These are phyloP conservation scores for Pseudonitzschia multiseries DNA, from an alignment of 108 stramenopile genomes.

Conservation along the genomic window DNA sequence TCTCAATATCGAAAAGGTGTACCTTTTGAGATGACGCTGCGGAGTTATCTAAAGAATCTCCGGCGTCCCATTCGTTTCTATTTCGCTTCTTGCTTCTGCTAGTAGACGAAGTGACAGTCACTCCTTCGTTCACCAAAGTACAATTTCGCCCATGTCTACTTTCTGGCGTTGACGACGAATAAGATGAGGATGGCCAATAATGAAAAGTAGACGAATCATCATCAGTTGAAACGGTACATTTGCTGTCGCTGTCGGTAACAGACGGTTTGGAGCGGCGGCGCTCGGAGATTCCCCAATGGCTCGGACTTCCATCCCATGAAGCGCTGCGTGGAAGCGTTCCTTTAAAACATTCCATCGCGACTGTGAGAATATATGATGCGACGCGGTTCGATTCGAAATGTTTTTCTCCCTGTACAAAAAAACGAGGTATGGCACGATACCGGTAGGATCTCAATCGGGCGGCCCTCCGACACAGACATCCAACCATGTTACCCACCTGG, in stretches of 20 bases:
- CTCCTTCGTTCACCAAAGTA: not conserved
- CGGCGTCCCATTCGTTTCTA: not conserved
- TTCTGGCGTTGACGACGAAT: not conserved
- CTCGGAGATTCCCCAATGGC: not conserved
- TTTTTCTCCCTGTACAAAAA: no score
- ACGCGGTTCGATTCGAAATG: no score
- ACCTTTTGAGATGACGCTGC: not conserved
- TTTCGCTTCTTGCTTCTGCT: not conserved
- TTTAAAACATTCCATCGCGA: not conserved
- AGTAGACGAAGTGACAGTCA: not conserved
- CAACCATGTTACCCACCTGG: no score
- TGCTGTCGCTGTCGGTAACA: not conserved
- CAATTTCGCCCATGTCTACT: not conserved
- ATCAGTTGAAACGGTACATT: not conserved
- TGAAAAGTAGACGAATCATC: not conserved
- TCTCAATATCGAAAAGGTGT: not conserved
- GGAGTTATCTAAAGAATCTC: not conserved
- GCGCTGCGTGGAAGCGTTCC: not conserved
- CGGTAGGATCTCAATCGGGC: no score
- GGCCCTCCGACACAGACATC: no score
- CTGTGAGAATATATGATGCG: not conserved
- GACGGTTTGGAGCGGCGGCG: not conserved
- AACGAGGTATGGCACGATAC: no score
- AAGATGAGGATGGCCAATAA: not conserved
- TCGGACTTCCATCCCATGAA: not conserved